Evolutionary conservation across 768 basidiomycete genomes (phyloP).

Genomic region (Mycena filopes): DNA sequence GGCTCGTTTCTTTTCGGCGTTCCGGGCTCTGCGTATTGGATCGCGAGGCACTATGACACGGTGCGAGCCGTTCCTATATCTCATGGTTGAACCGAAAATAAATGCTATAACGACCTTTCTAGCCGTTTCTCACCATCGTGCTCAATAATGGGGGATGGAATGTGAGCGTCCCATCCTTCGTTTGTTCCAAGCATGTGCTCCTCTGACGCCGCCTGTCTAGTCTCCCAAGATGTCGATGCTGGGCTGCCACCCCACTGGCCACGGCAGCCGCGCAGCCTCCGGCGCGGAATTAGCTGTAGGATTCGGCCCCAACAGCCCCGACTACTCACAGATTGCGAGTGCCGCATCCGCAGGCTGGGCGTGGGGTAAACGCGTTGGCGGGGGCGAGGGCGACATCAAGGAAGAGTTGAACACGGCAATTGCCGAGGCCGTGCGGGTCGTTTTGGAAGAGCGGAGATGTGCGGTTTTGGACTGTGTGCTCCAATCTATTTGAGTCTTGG

Average conservation of each 20-base stretch:
- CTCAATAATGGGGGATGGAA: slow-evolving; percentile 81
- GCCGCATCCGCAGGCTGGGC: slow-evolving; percentile 79
- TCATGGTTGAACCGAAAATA: not conserved
- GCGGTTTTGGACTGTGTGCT: slow-evolving; percentile 74
- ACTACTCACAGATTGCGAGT: slow-evolving; percentile 70
- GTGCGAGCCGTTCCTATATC: slow-evolving; percentile 47
- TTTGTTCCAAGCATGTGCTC: not conserved
- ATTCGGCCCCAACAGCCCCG: slow-evolving; percentile 71
- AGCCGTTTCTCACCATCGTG: slow-evolving; percentile 79
- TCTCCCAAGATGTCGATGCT: slow-evolving; percentile 74
- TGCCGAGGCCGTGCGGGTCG: slow-evolving; percentile 64
- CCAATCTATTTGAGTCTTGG: slow-evolving; percentile 54
- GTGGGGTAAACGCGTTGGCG: slow-evolving; percentile 57
- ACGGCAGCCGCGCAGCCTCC: slow-evolving; percentile 54
- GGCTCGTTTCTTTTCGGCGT: slow-evolving; percentile 76
- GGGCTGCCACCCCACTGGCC: slow-evolving; percentile 68
- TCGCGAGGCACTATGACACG: slow-evolving; percentile 74
- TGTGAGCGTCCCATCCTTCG: slow-evolving; percentile 43
- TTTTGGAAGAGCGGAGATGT: slow-evolving; percentile 67
- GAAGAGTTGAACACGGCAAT: slow-evolving; percentile 45
- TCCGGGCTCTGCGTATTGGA: slow-evolving; percentile 77
- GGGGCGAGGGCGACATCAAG: slow-evolving; percentile 37
- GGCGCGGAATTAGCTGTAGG: slow-evolving; percentile 68
- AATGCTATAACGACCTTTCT: slow-evolving; percentile 1
- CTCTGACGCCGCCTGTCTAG: slow-evolving; percentile 35